A percentile compares a stretch with the other conserved stretches of the same genome.
Evolutionary conservation across 1,284 basidiomycete species (phyloP).

Genomic region (Coriolopsis trogii): DNA sequence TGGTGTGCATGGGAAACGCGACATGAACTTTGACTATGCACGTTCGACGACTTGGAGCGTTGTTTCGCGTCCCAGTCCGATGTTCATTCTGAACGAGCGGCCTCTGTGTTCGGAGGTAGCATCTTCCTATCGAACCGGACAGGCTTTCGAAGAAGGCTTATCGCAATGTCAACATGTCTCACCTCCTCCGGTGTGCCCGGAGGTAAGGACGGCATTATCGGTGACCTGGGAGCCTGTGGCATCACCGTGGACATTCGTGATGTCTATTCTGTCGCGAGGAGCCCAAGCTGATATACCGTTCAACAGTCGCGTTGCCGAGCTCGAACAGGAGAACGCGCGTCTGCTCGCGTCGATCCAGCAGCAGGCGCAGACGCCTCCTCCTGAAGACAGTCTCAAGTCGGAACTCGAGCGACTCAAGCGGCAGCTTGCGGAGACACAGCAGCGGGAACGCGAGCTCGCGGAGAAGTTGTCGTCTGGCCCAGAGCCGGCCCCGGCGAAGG

Average conservation of each 20-base stretch:
- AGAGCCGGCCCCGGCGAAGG: slow-evolving; percentile 31
- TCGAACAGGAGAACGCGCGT: slow-evolving; percentile 78
- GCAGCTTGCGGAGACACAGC: slow-evolving; percentile 63
- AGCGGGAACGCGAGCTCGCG: slow-evolving; percentile 66
- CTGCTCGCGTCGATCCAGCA: slow-evolving; percentile 54
- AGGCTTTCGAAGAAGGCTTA: no score
- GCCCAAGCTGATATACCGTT: background rate
- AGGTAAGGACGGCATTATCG: no score
- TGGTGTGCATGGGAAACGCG: no score
- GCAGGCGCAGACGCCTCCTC: slow-evolving; percentile 8
- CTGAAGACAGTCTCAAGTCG: slow-evolving; percentile 45
- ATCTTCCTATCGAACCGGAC: background rate
- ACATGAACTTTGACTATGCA: no score
- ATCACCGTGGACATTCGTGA: background rate
- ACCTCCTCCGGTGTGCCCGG: no score
- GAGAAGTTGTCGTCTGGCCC: slow-evolving; percentile 52
- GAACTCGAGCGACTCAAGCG: slow-evolving; percentile 69
- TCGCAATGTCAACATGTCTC: no score
- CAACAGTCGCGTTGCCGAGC: slow-evolving; percentile 68
- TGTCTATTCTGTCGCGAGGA: background rate
- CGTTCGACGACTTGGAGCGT: no score
- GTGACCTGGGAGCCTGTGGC: no score
- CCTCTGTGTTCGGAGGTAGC: no score
- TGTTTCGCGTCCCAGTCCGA: no score
- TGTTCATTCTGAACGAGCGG: no score